Conservation (phyloP, 139 green algal genomes). For the Chlamydomonas sp. region DNA sequence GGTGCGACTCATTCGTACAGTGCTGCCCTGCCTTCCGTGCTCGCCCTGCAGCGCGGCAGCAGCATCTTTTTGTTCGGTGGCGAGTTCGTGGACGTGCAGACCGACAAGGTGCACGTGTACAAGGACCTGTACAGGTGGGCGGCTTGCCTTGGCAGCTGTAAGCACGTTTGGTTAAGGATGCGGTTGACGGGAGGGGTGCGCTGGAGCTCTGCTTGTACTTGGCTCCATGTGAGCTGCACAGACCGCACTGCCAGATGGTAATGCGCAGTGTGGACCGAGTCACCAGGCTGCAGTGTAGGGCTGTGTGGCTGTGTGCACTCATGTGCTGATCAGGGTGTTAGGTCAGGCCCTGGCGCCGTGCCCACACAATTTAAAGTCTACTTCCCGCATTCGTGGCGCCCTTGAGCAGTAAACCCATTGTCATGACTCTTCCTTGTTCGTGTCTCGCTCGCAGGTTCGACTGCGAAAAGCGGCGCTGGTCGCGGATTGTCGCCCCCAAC, state of each 20-base stretch:
- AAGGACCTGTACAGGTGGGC: constrained; percentile 82
- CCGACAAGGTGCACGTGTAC: constrained; percentile 87
- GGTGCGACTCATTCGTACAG: too few relatives aligned
- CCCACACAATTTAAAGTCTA: background rate
- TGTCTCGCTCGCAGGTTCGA: constrained; percentile 61
- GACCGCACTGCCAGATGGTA: background rate
- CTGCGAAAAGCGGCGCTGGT: constrained; percentile 79
- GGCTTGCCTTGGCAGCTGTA: background rate
- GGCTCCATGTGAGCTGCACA: too few relatives aligned
- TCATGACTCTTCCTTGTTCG: background rate
- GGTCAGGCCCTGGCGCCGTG: background rate
- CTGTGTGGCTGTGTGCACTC: too few relatives aligned
- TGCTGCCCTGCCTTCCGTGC: background rate
- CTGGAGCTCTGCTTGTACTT: too few relatives aligned
- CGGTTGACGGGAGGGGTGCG: background rate
- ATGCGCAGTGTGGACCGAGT: background rate
- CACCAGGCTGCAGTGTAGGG: too few relatives aligned
- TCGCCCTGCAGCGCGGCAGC: constrained; percentile 48
- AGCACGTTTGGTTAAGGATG: too few relatives aligned
- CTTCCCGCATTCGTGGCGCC: background rate
- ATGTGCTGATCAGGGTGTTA: too few relatives aligned
- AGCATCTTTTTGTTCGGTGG: constrained; percentile 94
- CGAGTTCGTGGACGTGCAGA: constrained; percentile 84
- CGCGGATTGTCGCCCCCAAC: constrained; percentile 71
- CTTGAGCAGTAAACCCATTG: too few relatives aligned